Conservation (phyloP, 306 rosid species). For the Mimosa bimucronata region DNA sequence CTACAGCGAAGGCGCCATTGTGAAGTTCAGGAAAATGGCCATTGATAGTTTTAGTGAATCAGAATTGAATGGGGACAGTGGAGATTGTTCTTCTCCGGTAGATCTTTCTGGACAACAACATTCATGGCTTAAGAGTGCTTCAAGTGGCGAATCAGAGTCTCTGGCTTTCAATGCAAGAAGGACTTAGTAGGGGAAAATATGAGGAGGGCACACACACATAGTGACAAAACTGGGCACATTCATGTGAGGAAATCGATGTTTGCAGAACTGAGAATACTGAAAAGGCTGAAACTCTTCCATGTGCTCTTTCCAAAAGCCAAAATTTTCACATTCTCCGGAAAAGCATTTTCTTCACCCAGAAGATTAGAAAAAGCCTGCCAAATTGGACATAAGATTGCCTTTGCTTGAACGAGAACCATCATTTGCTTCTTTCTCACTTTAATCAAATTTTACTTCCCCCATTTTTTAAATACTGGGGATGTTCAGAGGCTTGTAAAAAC, state of each 20-base stretch:
- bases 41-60: slow-evolving; percentile 52
- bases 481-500: slow-evolving; percentile 45
- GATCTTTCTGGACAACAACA: slow-evolving; percentile 45
- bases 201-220: slow-evolving; percentile 27
- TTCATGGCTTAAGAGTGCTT: slow-evolving; percentile 29
- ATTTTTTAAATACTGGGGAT: slow-evolving; percentile 33
- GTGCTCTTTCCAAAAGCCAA: background rate
- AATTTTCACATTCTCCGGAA: background rate
- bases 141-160: slow-evolving; percentile 59
- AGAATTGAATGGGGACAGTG: slow-evolving; percentile 50
- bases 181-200: slow-evolving; percentile 21
- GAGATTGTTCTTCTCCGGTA: slow-evolving; percentile 49
- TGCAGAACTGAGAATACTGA: background rate
- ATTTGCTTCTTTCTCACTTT: slow-evolving; percentile 2
- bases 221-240: slow-evolving; percentile 15
- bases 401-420: slow-evolving; percentile 35
- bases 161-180: slow-evolving; percentile 39
- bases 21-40: slow-evolving; percentile 66
- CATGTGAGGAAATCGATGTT: slow-evolving; percentile 21
- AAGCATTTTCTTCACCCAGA: slow-evolving; percentile 3
- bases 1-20: slow-evolving; percentile 60
- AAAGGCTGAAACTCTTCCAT: background rate
- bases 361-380: background rate
- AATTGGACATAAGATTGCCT: slow-evolving; percentile 21
- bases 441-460: slow-evolving; percentile 38